These are phyloP conservation scores for Boletus reticulatus DNA, from an alignment of 768 basidiomycete species.

Conservation along the genomic window DNA sequence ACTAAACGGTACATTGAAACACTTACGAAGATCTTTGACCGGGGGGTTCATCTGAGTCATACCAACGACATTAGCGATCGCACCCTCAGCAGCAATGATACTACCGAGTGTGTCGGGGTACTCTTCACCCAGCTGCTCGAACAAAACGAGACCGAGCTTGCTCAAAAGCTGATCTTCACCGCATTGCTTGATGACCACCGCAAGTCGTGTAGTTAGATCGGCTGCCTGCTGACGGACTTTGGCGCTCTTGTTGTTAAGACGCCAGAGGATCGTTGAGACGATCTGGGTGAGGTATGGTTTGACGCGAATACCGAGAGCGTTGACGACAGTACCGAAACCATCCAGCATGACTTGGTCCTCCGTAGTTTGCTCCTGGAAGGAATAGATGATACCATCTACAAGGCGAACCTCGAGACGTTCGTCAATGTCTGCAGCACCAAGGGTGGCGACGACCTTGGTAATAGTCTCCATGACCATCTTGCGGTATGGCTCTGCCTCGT, in stretches of 20 bases:
- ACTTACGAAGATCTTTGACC: constrained; percentile 96
- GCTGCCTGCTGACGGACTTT: constrained; percentile 99
- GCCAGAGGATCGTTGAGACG: constrained; percentile 98
- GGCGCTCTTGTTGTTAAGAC: constrained; percentile 98
- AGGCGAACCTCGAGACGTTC: constrained; percentile 92
- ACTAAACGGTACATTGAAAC: background rate
- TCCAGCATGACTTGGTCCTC: constrained; percentile 99
- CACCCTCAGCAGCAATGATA: constrained; percentile 98
- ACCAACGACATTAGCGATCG: constrained; percentile 98
- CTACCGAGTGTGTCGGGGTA: constrained; percentile 99
- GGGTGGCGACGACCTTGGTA: constrained; percentile 89
- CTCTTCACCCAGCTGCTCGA: constrained; percentile 98
- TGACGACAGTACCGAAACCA: constrained; percentile 96
- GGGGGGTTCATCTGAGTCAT: constrained; percentile 99
- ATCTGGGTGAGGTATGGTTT: constrained; percentile 99
- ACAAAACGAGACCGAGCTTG: constrained; percentile 94
- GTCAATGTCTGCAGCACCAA: constrained; percentile 97
- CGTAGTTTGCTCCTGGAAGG: constrained; percentile 99
- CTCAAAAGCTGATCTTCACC: constrained; percentile 94
- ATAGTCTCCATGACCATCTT: constrained; percentile 99
- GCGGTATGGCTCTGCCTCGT: constrained; percentile 71
- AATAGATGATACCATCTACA: constrained; percentile 98
- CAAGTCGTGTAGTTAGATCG: constrained; percentile 94
- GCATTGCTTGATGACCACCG: constrained; percentile 98
- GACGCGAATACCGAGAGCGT: constrained; percentile 92